Base-by-base conservation (phyloP, 495 filamentous ascomycete species). In the Rhizodiscina lignyota region DNA sequence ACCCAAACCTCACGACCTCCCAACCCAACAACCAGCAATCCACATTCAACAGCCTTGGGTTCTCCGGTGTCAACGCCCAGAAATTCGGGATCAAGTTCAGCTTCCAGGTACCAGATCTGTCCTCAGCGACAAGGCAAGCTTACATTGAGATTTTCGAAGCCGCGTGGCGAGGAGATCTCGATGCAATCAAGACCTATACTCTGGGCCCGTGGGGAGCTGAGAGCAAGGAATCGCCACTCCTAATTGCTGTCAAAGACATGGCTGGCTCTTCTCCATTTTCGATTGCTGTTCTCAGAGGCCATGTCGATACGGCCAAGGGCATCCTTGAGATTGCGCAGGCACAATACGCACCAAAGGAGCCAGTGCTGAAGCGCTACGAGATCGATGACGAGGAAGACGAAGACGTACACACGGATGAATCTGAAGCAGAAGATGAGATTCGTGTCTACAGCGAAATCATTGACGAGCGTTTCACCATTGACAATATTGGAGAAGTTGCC, bases 301-400 rank as follows among this genome's bases (percentile, higher is more conserved):
- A 87, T 42, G 49, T 62, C 23, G 58, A 67, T 2, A 54, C 70
- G 12, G 77, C 78, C 8, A 71, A 61, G 42, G 60, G 59, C 8
- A 70, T 86, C 15, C 46, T 87, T 4, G 64, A 72, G 32, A 84
- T 89, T 38, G 59, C 62, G 1, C 54, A 66, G 10, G 68, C 66
- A 0, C 82, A 89, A 46, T 82, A 75, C 47, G 56, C 67, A 13
- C 62, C 61, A 0, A 45, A 54, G 13, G 61, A 58, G 22, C 4
- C 52, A 28, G 18, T 20, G 11, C 35, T 35, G 26, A 21, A 37
- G 21, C 16, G 24, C 4, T 45, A 34, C 16, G 60, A 37, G 43
- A 51, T 75, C 65, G 53, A 59, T 45, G 23, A 65, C 72, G 52
- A 50, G 8, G 50, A 62, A 17, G 45, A 54, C 1, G 49, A 60